These are phyloP conservation scores for Juglanconis sp. DNA, from an alignment of 2,329 filamentous ascomycete species.

Conservation along the genomic window DNA sequence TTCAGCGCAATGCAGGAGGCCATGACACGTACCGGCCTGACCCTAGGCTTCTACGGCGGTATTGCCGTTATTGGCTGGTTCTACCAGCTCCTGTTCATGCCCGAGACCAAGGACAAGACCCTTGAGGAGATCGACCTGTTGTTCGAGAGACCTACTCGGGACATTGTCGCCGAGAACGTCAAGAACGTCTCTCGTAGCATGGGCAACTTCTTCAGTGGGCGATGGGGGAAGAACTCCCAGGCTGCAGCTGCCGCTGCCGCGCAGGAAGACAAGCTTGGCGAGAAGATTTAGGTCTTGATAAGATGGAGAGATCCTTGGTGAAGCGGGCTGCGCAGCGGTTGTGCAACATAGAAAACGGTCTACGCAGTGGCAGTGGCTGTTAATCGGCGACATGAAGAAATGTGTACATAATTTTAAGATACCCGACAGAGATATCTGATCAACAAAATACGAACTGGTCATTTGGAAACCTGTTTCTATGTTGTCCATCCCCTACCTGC, in stretches of 20 bases:
- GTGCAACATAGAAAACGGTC: too few relatives aligned
- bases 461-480: background rate
- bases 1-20: slow-evolving; percentile 66
- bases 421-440: background rate
- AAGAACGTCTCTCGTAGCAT: slow-evolving; percentile 24
- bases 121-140: slow-evolving; percentile 70
- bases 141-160: slow-evolving; percentile 60
- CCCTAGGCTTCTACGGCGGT: slow-evolving; percentile 70
- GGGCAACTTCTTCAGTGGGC: slow-evolving; percentile 16
- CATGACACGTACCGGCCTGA: slow-evolving; percentile 64
- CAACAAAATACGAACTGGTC: background rate
- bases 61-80: slow-evolving; percentile 69
- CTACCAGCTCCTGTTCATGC: slow-evolving; percentile 74
- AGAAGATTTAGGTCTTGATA: slow-evolving; percentile 7
- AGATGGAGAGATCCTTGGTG: too few relatives aligned
- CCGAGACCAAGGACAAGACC: slow-evolving; percentile 66
- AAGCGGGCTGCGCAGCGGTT: too few relatives aligned
- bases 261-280: slow-evolving; percentile 15
- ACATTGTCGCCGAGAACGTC: slow-evolving; percentile 60
- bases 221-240: slow-evolving; percentile 9
- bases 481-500: background rate
- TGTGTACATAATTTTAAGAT: background rate
- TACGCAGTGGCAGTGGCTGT: background rate
- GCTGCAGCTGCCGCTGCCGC: background rate
- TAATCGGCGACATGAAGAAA: background rate